These are phyloP conservation scores for Sporobolus alterniflorus DNA, from an alignment of 202 grass and related monocot genomes.

Conservation along the genomic window DNA sequence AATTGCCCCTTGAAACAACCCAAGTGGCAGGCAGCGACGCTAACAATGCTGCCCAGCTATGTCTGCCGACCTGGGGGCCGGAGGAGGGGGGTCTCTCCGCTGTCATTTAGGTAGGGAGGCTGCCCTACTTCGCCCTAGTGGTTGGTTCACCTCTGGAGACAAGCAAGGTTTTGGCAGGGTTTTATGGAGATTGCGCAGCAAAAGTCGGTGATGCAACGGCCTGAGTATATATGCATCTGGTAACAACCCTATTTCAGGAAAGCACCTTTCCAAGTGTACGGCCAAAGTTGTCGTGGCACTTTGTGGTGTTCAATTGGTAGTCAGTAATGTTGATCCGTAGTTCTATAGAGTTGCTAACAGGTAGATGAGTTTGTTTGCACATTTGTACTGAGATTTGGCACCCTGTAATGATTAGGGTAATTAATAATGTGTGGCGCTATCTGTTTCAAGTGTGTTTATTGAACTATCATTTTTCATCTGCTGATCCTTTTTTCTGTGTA, in stretches of 20 bases:
- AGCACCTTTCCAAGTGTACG: not conserved
- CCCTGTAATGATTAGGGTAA: not conserved
- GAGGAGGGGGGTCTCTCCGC: not conserved
- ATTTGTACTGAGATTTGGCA: not conserved
- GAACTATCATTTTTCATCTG: not conserved
- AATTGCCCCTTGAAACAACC: not conserved
- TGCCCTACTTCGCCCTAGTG: not conserved
- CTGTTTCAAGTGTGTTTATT: not conserved
- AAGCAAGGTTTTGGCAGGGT: constrained; percentile 13
- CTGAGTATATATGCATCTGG: not conserved
- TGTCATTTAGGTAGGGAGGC: not conserved
- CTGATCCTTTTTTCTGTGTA: constrained; percentile 3
- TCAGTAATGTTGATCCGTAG: not conserved
- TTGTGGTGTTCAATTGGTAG: not conserved
- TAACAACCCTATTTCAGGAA: not conserved
- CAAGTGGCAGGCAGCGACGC: not conserved
- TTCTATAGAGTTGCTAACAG: no score
- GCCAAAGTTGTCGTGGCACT: not conserved
- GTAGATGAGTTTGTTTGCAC: not conserved
- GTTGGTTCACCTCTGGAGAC: not conserved
- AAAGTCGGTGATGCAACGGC: not conserved
- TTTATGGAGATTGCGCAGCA: not conserved
- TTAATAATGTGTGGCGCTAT: not conserved
- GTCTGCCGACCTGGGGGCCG: not conserved
- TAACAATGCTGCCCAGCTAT: not conserved